Percentiles rank a stretch among this genome's conserved stretches.
These are phyloP conservation scores for Rhynchospora breviuscula DNA, from an alignment of 176 grass and related monocot genomes.

Conservation along the genomic window DNA sequence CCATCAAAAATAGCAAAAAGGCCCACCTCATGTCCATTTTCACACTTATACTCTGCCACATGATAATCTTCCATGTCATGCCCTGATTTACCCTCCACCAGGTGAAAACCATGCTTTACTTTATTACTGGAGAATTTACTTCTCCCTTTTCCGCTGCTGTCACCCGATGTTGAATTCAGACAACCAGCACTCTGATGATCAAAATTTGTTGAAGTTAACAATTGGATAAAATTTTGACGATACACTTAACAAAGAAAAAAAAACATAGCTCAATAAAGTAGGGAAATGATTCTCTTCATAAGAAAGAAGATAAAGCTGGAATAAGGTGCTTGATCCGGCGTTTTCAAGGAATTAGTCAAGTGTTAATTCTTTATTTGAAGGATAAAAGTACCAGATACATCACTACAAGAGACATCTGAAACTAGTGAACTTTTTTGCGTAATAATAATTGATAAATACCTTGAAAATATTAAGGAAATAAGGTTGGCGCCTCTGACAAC, in stretches of 20 bases:
- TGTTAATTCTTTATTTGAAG: neutral
- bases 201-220: neutral
- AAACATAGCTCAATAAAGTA: neutral
- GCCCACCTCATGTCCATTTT: constrained; percentile 75
- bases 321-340: neutral
- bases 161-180: constrained; percentile 60
- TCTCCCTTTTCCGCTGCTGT: constrained; percentile 79
- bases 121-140: constrained; percentile 88
- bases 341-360: neutral
- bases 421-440: neutral
- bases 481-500: neutral
- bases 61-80: constrained; percentile 99
- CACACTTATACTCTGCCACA: constrained; percentile 78
- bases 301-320: neutral
- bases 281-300: neutral
- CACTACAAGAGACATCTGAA: neutral
- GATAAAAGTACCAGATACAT: neutral
- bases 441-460: constrained; percentile 16
- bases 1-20: constrained; percentile 98
- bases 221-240: neutral
- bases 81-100: constrained; percentile 95
- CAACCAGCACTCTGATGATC: constrained; percentile 53
- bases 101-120: constrained; percentile 84
- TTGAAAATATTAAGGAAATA: constrained; percentile 36
- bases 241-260: neutral